Percentiles rank a stretch among this genome's conserved stretches.
Conservation (phyloP, 345 rosid species). For the Geranium brycei region DNA sequence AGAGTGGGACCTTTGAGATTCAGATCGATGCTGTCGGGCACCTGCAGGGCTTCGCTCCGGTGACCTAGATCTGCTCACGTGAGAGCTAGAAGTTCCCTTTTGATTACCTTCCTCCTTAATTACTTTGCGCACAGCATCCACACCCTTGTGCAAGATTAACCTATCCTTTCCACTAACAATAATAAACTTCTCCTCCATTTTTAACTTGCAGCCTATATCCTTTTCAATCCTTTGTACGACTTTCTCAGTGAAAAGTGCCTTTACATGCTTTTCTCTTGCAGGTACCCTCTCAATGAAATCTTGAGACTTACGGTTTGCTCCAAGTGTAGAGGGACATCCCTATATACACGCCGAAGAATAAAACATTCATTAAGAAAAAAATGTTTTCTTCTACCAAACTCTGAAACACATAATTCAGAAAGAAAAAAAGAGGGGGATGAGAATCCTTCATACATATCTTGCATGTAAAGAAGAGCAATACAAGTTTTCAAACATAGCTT, state of each 20-base stretch:
- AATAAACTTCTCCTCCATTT: constrained; percentile 84
- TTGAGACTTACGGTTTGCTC: constrained; percentile 82
- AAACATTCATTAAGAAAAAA: neutral
- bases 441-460: neutral
- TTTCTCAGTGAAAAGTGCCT: constrained; percentile 68
- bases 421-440: neutral
- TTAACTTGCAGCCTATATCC: constrained; percentile 81
- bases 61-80: constrained; percentile 76
- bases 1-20: constrained; percentile 36
- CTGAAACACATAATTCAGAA: neutral
- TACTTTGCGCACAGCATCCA: constrained; percentile 84
- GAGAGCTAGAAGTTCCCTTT: constrained; percentile 53
- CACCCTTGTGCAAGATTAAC: constrained; percentile 79
- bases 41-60: constrained; percentile 55
- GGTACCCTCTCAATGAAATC: constrained; percentile 91
- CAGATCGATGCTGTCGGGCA: constrained; percentile 50
- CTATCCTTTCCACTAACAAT: constrained; percentile 94
- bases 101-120: constrained; percentile 60
- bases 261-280: constrained; percentile 68
- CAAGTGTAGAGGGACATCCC: constrained; percentile 99
- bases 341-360: constrained; percentile 9
- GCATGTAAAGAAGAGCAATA: neutral
- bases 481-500: neutral
- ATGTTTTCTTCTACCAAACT: neutral
- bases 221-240: constrained; percentile 63